A percentile compares a stretch with the other conserved stretches of the same genome.
Evolutionary conservation across 176 grass and related monocot species (phyloP).

Genomic region (Luzula sylvatica): DNA sequence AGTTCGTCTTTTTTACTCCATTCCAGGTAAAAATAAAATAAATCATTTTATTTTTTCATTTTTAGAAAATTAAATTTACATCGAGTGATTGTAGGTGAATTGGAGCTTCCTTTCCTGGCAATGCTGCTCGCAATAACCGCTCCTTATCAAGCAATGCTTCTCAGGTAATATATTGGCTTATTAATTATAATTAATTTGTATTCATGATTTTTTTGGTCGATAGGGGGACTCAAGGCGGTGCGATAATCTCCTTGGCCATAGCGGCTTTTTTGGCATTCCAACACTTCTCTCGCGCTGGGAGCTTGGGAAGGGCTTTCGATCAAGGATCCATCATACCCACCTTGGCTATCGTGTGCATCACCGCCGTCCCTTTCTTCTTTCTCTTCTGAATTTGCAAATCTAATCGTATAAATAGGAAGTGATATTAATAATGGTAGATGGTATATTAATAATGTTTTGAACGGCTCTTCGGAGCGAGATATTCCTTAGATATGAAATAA

Average conservation of each 20-base stretch:
- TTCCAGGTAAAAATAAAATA: conserved; percentile 52
- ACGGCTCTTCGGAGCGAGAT: too few species aligned
- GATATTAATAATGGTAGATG: too few species aligned
- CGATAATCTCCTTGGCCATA: conserved; percentile 57
- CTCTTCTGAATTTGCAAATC: conserved; percentile 32
- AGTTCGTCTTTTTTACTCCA: conserved; percentile 66
- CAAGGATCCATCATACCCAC: conserved; percentile 64
- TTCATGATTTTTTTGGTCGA: background rate
- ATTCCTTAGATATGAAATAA: too few species aligned
- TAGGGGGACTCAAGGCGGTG: conserved; percentile 78
- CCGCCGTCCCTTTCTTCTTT: conserved; percentile 29
- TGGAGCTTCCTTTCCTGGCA: conserved; percentile 68
- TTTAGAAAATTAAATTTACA: conserved; percentile 2
- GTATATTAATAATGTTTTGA: too few species aligned
- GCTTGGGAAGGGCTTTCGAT: conserved; percentile 57
- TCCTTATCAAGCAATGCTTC: conserved; percentile 49
- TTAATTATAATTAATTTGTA: background rate
- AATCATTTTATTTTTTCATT: background rate
- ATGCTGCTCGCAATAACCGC: conserved; percentile 71
- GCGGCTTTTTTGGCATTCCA: conserved; percentile 67
- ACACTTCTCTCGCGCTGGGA: conserved; percentile 61
- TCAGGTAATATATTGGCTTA: conserved; percentile 56
- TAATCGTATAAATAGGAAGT: too few species aligned
- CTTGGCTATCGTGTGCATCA: conserved; percentile 50
- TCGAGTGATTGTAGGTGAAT: conserved; percentile 32